Base-by-base conservation (phyloP, 768 basidiomycete genomes). In the Coprinopsis sp. region DNA sequence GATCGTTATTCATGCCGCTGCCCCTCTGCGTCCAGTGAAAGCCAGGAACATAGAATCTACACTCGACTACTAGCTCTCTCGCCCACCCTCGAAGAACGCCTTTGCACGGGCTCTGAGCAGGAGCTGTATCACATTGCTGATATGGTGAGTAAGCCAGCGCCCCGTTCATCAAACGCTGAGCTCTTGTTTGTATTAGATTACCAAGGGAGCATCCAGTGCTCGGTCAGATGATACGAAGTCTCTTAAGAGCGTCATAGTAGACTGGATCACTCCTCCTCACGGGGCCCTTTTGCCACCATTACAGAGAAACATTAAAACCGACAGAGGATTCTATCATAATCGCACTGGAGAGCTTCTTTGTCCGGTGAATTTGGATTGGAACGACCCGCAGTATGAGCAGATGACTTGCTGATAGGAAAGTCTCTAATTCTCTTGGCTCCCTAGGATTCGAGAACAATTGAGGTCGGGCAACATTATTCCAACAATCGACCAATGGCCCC, bases 261-360 rank as follows among this genome's bases (percentile, higher is more conserved):
- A 19, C 19, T 40, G 38, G 38, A 40, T 40, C n/a, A 40, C 38
- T 14, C 38, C 38, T 11, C 38, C 38, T 13, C 18, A 40, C n/a
- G 23, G 14, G 8, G 19, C 24, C 6, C 38, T 40, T 4, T 5
- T 23, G 5, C 38, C 38, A 21, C 11, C 38, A 13, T 14, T 40
- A 13, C 23, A 16, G 23, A 16, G 23, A n/a, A 40, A 40, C 23
- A 23, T 40, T 23, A 40, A 40, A 23, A 10, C 7, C 19, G 38
- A 23, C 23, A 16, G 38, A 7, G 38, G 38, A n/a, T 40, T 19
- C 21, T 23, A 40, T 40, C 38, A 40, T 22, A 23, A 40, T 4
- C 38, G 38, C 18, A 40, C 38, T 21, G 38, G 38, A 23, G 16
- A 6, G 7, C 38, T 40, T 23, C 19, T 40, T 7, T 40, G 38